A percentile compares a stretch with the other conserved stretches of the same genome.
phyloP scores from a whole-genome alignment of 1,284 basidiomycete genomes.

The Wolfiporia cocos region DNA sequence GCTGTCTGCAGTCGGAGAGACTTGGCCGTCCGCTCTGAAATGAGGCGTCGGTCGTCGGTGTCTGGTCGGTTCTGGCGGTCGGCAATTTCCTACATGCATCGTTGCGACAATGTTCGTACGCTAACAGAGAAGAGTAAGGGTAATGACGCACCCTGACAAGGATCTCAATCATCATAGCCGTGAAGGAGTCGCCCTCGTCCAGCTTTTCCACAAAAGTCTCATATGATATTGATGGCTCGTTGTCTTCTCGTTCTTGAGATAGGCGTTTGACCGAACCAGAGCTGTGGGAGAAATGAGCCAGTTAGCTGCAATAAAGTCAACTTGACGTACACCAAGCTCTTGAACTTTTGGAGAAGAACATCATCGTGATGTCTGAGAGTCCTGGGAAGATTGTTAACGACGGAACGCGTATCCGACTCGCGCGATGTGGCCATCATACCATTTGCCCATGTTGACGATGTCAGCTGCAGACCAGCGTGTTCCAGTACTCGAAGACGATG shows the following conservation, averaged over 20 bases:
- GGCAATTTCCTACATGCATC: constrained; percentile 56
- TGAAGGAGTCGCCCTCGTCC: constrained; percentile 69
- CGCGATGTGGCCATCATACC: constrained; percentile 13
- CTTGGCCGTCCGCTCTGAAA: constrained; percentile 58
- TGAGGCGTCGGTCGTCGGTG: constrained; percentile 47
- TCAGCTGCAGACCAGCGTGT: too few relatives aligned
- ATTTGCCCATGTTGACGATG: constrained; percentile 26
- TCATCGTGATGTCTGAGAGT: constrained; percentile 62
- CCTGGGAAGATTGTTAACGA: constrained; percentile 33
- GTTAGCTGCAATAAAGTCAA: not conserved
- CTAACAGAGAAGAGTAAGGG: not conserved
- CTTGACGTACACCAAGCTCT: constrained; percentile 57
- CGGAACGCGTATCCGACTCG: not conserved
- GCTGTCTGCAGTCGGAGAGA: constrained; percentile 50
- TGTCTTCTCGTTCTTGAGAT: constrained; percentile 50
- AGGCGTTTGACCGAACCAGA: too few relatives aligned
- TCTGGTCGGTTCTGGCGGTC: constrained; percentile 53
- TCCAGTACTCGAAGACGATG: too few relatives aligned
- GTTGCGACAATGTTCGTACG: not conserved
- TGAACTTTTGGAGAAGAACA: constrained; percentile 62
- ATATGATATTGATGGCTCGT: constrained; percentile 54
- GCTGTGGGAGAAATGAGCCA: too few relatives aligned
- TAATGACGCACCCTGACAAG: constrained; percentile 56
- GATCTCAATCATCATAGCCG: constrained; percentile 60
- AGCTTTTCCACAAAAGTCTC: constrained; percentile 66